Conservation (phyloP, 768 basidiomycete genomes). For the Xerocomellus intermedius region DNA sequence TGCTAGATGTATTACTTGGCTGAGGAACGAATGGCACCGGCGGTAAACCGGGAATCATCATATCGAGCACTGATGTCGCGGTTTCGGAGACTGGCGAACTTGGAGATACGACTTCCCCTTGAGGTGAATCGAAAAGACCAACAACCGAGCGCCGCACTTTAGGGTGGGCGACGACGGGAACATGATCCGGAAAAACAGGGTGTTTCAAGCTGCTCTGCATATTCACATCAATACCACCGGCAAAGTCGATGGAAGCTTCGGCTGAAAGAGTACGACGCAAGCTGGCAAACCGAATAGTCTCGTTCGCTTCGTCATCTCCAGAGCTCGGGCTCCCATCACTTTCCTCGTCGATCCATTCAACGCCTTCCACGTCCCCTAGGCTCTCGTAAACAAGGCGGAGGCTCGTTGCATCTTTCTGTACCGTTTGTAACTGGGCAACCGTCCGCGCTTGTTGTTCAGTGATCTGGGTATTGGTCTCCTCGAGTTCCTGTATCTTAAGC, state of each 20-base stretch:
- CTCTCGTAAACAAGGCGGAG: conserved; percentile 71
- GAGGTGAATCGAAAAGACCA: conserved; percentile 54
- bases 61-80: conserved; percentile 25
- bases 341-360: conserved; percentile 42
- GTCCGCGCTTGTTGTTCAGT: conserved; percentile 64
- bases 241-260: conserved; percentile 24
- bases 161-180: conserved; percentile 22
- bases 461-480: conserved; percentile 69
- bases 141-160: conserved; percentile 54
- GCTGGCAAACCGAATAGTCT: conserved; percentile 32
- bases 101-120: conserved; percentile 8
- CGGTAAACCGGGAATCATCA: conserved; percentile 35
- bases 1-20: conserved; percentile 26
- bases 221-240: conserved; percentile 16
- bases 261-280: conserved; percentile 25
- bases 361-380: conserved; percentile 52
- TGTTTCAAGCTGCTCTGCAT: conserved; percentile 28
- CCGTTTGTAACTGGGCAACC: conserved; percentile 56
- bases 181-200: conserved; percentile 11
- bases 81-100: conserved; percentile 13
- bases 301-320: conserved; percentile 30
- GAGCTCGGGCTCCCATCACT: conserved; percentile 32
- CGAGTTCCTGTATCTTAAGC: conserved; percentile 72
- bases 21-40: conserved; percentile 35
- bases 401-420: conserved; percentile 69